phyloP scores from a whole-genome alignment of 176 grass and related monocot genomes.

The Elaeis guineensis region DNA sequence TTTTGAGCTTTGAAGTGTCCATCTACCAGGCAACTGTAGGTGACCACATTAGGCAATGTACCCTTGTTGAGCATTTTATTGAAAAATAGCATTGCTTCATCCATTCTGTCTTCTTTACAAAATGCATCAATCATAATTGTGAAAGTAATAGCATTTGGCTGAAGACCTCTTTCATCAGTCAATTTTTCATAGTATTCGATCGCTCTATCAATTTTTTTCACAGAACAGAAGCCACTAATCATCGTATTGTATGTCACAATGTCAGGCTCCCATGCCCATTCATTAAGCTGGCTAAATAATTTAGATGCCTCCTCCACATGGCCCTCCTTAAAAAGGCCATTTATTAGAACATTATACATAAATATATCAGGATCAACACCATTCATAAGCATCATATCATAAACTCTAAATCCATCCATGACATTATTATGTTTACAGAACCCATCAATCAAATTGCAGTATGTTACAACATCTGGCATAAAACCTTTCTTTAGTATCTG shows the following conservation, averaged over 20 bases:
- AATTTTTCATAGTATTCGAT: not conserved
- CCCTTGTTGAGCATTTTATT: not conserved
- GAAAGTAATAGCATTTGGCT: constrained; percentile 5
- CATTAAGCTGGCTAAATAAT: constrained; percentile 7
- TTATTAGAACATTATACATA: constrained; percentile 21
- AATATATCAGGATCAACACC: constrained; percentile 7
- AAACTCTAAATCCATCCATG: no score
- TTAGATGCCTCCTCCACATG: not conserved
- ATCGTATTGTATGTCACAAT: constrained; percentile 15
- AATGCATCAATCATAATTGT: constrained; percentile 20
- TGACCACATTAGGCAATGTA: no score
- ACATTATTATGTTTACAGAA: no score
- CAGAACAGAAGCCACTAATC: constrained; percentile 10
- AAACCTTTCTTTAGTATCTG: constrained; percentile 8
- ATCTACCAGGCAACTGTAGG: no score
- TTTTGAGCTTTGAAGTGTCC: constrained; percentile 8
- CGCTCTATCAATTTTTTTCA: constrained; percentile 15
- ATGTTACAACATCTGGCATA: not conserved
- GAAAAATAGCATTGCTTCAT: constrained; percentile 9
- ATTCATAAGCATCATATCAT: not conserved
- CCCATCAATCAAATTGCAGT: no score
- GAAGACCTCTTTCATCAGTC: not conserved
- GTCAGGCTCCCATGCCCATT: constrained; percentile 1
- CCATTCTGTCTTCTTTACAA: constrained; percentile 20
- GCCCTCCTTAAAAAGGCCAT: constrained; percentile 14